phyloP scores from a whole-genome alignment of 768 basidiomycete species.

The Hypholoma fasciculare region DNA sequence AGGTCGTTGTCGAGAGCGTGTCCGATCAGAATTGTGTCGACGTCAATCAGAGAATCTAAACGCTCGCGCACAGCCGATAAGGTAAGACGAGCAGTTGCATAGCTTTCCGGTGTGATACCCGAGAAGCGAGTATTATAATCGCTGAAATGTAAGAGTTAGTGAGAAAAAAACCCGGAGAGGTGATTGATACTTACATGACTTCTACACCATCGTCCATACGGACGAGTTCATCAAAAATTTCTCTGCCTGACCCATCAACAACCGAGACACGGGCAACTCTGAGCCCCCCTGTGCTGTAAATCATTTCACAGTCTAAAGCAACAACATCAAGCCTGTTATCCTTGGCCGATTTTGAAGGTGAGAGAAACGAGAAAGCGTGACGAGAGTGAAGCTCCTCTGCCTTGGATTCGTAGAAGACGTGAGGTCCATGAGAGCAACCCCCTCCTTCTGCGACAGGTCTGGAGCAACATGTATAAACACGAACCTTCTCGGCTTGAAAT shows the following conservation, averaged over 20 bases:
- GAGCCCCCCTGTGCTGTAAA: slow-evolving; percentile 92
- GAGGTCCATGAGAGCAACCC: slow-evolving; percentile 78
- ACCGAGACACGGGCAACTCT: slow-evolving; percentile 89
- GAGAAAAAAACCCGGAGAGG: neutral
- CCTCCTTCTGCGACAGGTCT: slow-evolving; percentile 51
- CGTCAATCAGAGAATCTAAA: slow-evolving; percentile 69
- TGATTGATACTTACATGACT: slow-evolving; percentile 56
- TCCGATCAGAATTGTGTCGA: slow-evolving; percentile 86
- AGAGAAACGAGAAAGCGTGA: slow-evolving; percentile 64
- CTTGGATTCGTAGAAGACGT: slow-evolving; percentile 87
- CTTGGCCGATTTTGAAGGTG: slow-evolving; percentile 26
- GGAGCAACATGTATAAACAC: slow-evolving; percentile 83
- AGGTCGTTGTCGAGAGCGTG: slow-evolving; percentile 94
- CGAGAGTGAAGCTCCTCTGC: slow-evolving; percentile 68
- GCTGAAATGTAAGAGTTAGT: slow-evolving; percentile 35
- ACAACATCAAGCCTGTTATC: slow-evolving; percentile 65
- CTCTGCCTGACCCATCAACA: slow-evolving; percentile 71
- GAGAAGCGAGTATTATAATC: slow-evolving; percentile 94
- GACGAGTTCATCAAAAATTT: slow-evolving; percentile 82
- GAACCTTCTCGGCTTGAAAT: slow-evolving; percentile 60
- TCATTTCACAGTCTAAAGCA: slow-evolving; percentile 96
- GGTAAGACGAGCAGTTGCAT: slow-evolving; percentile 63
- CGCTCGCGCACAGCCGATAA: slow-evolving; percentile 66
- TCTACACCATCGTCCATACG: slow-evolving; percentile 80
- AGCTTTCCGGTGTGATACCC: slow-evolving; percentile 63